Percentiles rank a stretch among this genome's conserved stretches.
phyloP scores from a whole-genome alignment of 495 filamentous ascomycete genomes.

The Podospora conica region DNA sequence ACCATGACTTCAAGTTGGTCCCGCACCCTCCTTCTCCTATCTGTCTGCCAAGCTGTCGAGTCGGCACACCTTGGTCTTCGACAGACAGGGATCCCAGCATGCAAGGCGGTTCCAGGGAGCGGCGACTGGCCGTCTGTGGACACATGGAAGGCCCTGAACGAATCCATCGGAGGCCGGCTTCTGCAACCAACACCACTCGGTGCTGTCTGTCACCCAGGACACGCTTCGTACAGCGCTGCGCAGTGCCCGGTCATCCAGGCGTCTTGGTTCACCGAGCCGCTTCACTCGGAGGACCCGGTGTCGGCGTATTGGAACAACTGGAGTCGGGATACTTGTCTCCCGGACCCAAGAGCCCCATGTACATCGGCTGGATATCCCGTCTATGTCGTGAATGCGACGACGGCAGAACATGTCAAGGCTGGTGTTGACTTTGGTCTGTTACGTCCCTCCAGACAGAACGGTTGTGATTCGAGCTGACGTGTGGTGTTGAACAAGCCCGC shows the following conservation, averaged over 20 bases:
- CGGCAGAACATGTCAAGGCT: slow-evolving; percentile 32
- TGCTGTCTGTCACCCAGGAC: slow-evolving; percentile 43
- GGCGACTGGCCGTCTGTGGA: slow-evolving; percentile 24
- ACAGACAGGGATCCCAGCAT: slow-evolving; percentile 10
- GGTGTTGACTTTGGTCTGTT: slow-evolving; percentile 35
- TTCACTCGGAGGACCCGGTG: slow-evolving; percentile 31
- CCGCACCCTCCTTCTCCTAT: not conserved
- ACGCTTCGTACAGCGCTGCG: slow-evolving; percentile 21
- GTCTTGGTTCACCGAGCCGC: slow-evolving; percentile 28
- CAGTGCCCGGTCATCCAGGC: slow-evolving; percentile 26
- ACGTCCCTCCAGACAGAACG: not conserved
- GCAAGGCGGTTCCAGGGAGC: slow-evolving; percentile 25
- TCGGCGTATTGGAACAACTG: slow-evolving; percentile 36
- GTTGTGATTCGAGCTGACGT: slow-evolving; percentile 2
- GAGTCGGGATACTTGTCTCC: slow-evolving; percentile 38
- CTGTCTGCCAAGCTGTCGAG: not conserved
- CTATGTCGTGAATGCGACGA: slow-evolving; percentile 40
- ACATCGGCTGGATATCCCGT: slow-evolving; percentile 36
- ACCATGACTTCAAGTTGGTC: not conserved
- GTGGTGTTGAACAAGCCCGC: slow-evolving; percentile 22
- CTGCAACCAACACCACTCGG: slow-evolving; percentile 44
- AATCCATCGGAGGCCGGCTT: slow-evolving; percentile 41
- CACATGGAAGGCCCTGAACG: slow-evolving; percentile 24
- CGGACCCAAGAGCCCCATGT: slow-evolving; percentile 25
- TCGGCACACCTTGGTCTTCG: not conserved